phyloP scores from a whole-genome alignment of 805 yeast genomes.

The Ogataea saltuana region DNA sequence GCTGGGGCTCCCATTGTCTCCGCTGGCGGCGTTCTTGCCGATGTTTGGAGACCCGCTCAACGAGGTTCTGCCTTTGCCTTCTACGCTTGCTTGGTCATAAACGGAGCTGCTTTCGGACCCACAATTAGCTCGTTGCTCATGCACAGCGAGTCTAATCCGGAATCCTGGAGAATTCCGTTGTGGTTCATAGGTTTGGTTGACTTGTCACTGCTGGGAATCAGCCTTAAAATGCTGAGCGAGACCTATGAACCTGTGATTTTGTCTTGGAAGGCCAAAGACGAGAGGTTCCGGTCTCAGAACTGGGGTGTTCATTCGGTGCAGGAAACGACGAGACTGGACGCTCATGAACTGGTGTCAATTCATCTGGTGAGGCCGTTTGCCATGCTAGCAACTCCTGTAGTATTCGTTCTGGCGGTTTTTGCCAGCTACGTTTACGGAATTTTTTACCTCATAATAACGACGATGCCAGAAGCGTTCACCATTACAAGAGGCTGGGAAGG shows the following conservation, averaged over 20 bases:
- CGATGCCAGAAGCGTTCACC: slow-evolving; percentile 41
- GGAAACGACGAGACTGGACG: slow-evolving; percentile 22
- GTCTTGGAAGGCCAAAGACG: slow-evolving; percentile 27
- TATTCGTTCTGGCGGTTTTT: slow-evolving; percentile 44
- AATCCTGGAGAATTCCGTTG: slow-evolving; percentile 60
- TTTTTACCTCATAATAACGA: slow-evolving; percentile 46
- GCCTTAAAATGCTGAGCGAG: slow-evolving; percentile 39
- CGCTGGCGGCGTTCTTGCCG: slow-evolving; percentile 61
- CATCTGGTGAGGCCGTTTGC: slow-evolving; percentile 40
- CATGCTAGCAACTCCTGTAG: slow-evolving; percentile 44
- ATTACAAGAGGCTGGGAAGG: slow-evolving; percentile 35
- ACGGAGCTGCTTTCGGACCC: slow-evolving; percentile 76
- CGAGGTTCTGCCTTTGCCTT: slow-evolving; percentile 56
- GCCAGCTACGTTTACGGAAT: slow-evolving; percentile 52
- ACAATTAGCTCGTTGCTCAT: slow-evolving; percentile 49
- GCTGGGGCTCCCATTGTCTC: slow-evolving; percentile 63
- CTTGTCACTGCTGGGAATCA: slow-evolving; percentile 35
- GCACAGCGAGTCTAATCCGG: slow-evolving; percentile 38
- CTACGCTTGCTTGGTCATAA: slow-evolving; percentile 51
- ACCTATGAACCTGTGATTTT: slow-evolving; percentile 42
- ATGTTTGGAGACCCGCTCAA: slow-evolving; percentile 48
- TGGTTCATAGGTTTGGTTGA: slow-evolving; percentile 50
- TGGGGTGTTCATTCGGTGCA: slow-evolving; percentile 37
- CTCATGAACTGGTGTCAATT: slow-evolving; percentile 29
- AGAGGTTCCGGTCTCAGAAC: slow-evolving; percentile 30